These are phyloP conservation scores for Ogataea pini DNA, from an alignment of 805 yeast species.

Conservation along the genomic window DNA sequence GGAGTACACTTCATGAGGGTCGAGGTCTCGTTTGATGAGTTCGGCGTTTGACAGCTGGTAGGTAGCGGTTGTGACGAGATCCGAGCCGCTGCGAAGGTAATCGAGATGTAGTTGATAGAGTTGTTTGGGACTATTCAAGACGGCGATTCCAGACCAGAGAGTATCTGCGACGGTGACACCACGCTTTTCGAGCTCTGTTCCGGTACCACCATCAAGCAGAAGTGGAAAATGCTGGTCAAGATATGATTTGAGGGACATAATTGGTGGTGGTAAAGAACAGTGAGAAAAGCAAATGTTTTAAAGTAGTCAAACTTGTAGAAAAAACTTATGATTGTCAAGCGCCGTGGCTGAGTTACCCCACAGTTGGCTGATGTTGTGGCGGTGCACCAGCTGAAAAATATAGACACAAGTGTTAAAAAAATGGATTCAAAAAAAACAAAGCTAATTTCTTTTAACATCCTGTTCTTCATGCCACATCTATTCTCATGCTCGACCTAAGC, in stretches of 20 bases:
- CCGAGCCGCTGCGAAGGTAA: constrained; percentile 56
- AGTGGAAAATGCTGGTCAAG: constrained; percentile 6
- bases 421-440: too few species aligned
- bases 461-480: too few species aligned
- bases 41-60: constrained; percentile 58
- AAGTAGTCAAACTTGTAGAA: too few species aligned
- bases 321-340: too few species aligned
- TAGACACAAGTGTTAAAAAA: too few species aligned
- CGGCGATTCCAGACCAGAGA: constrained; percentile 64
- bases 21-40: constrained; percentile 30
- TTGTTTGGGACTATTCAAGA: constrained; percentile 44
- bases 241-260: not conserved
- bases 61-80: constrained; percentile 54
- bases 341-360: constrained; percentile 2
- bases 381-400: not conserved
- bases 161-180: constrained; percentile 46
- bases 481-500: constrained; percentile 1
- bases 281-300: not conserved
- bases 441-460: too few species aligned
- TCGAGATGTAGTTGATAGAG: constrained; percentile 50
- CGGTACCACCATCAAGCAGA: constrained; percentile 64
- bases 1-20: constrained; percentile 23
- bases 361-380: not conserved
- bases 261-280: not conserved
- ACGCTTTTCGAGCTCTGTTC: constrained; percentile 57